Evolutionary conservation across 2,329 filamentous ascomycete genomes (phyloP), one percentile per base, ranked within the genome.

Genomic region (Xylaria digitata): DNA sequence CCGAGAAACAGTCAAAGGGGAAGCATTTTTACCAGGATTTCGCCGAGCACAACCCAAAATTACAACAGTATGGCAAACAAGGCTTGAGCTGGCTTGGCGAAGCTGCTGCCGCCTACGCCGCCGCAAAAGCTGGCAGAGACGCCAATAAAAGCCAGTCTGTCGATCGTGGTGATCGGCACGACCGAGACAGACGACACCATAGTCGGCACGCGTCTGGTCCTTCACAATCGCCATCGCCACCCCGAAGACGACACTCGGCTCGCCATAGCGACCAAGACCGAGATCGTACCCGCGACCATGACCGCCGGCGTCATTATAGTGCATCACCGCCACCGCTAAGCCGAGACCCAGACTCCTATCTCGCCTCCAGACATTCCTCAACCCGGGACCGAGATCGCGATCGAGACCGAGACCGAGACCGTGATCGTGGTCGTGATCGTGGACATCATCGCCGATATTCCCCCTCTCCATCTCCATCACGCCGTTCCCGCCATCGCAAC

Each of bases 41-140:
- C 32, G 53, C 67, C n/a, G 45, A 60, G 6, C 57, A 76, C 2
- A 70, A 73, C 3, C 75, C 75, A 0, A 74, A 65, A 34, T 45
- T 78, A 3, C 70, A 76, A 60, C 71, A 69, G 11, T 65, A 72
- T 7, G 75, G 76, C 21, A 72, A 73, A 17, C 67, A 73, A 21
- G 75, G 76, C 15, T 43, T 78, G 19, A 69, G 66, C 13, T 74
- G 72, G 19, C 54, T 78, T 13, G 63, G 74, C 50, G 74, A 76
- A 63, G 73, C 76, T 0, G 76, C 76, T 15, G 74, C 73, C 2
- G 63, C 74, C 21, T 77, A 76, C 43, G 71, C 75, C 6, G 74
- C 76, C 3, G 63, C 73, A 1, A 72, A 78, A 42, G 69, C 66
- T 17, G 71, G 63, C 32, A 52, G 66, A 52, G 67, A 61, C 30